Evolutionary conservation across 2,329 filamentous ascomycete species (phyloP).

Genomic region (Escovopsis sp.): DNA sequence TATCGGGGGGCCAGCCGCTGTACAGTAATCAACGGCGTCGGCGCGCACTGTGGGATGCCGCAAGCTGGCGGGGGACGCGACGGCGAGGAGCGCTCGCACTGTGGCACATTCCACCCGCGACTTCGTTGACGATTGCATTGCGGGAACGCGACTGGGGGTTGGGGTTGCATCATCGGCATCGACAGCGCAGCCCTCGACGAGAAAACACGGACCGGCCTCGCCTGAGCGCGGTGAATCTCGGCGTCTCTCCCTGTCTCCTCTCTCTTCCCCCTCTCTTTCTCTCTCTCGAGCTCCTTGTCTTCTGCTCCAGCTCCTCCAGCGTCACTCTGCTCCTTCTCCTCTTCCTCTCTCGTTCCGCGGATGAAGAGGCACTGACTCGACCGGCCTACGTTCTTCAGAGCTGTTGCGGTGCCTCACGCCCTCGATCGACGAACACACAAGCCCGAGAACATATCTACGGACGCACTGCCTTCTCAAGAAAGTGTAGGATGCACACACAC

Average conservation of each 20-base stretch:
- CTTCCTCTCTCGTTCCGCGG: no score
- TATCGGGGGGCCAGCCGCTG: conserved; percentile 3
- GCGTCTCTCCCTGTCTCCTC: no score
- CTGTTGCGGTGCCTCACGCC: not conserved
- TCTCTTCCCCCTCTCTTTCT: no score
- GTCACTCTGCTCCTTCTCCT: no score
- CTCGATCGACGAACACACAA: no score
- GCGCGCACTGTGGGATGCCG: conserved; percentile 1
- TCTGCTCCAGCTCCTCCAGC: no score
- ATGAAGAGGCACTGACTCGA: no score
- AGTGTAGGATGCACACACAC: conserved; percentile 11
- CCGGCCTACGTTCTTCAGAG: no score
- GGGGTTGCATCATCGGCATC: conserved; percentile 3
- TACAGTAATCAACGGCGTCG: not conserved
- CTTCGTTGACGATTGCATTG: conserved; percentile 2
- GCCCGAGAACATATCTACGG: no score
- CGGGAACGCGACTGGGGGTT: conserved; percentile 8
- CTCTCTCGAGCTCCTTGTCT: no score
- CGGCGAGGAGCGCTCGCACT: conserved; percentile 6
- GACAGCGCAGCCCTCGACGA: not conserved
- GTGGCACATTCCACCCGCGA: conserved; percentile 5
- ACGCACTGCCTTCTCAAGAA: no score
- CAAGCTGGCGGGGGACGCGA: conserved; percentile 1
- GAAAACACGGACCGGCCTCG: not conserved
- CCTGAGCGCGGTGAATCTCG: not conserved